These are phyloP conservation scores for Aspergillus pseudoglaucus DNA, from an alignment of 2,329 filamentous ascomycete genomes.

Conservation along the genomic window DNA sequence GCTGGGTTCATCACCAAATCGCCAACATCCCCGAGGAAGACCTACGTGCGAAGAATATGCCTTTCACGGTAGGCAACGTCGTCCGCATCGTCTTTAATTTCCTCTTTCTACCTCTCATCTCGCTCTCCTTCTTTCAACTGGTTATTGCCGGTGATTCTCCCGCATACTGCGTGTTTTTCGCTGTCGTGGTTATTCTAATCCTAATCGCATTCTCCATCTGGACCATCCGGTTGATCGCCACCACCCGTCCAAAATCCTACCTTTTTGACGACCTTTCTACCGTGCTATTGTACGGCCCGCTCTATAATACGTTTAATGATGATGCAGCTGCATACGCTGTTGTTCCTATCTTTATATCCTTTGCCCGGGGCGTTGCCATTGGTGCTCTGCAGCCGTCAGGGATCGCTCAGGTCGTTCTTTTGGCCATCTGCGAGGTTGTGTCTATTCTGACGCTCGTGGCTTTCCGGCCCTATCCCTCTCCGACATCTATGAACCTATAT, in stretches of 20 bases:
- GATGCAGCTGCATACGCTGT: constrained; percentile 85
- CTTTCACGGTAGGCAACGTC: constrained; percentile 72
- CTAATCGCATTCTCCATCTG: constrained; percentile 69
- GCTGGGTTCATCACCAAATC: constrained; percentile 68
- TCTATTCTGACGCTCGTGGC: constrained; percentile 79
- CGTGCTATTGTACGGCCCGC: constrained; percentile 78
- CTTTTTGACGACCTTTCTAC: constrained; percentile 91
- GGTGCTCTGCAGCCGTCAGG: constrained; percentile 89
- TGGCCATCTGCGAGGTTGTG: constrained; percentile 91
- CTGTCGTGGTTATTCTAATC: constrained; percentile 65
- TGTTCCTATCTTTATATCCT: constrained; percentile 75
- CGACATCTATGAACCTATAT: constrained; percentile 96
- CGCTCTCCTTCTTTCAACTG: constrained; percentile 85
- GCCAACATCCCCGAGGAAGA: constrained; percentile 75
- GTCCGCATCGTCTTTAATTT: constrained; percentile 88
- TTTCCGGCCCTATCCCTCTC: constrained; percentile 80
- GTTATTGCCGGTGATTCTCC: constrained; percentile 66
- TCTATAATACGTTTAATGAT: constrained; percentile 97
- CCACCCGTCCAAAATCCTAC: constrained; percentile 73
- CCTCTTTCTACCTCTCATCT: constrained; percentile 78
- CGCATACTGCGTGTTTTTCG: constrained; percentile 64
- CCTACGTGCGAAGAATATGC: constrained; percentile 81
- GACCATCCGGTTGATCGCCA: constrained; percentile 73
- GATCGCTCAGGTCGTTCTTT: constrained; percentile 82
- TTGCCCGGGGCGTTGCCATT: constrained; percentile 81